Evolutionary conservation across 768 basidiomycete genomes (phyloP), one percentile per base, ranked within the genome.

Genomic region (Amanita inopinata): DNA sequence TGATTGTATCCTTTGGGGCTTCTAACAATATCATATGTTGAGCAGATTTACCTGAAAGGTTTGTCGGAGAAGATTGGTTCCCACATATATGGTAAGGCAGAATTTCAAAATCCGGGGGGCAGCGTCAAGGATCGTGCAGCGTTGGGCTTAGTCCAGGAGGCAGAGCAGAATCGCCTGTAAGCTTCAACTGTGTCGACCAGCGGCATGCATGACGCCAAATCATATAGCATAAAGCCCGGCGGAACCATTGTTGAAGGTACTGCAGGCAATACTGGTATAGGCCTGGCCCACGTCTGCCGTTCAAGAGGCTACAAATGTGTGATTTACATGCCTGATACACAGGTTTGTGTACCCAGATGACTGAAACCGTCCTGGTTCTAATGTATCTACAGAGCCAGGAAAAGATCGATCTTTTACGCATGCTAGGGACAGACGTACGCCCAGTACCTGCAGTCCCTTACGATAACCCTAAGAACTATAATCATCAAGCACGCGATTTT

Each of bases 91-190:
- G 93, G 87, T n/a, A 97, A 99, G 59, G 90, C 96, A 14, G 96
- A 99, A 63, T 93, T 96, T 57, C 92, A 96, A 65, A 97, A 97
- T 55, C 96, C 96, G 0, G 96, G 96, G 4, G 94, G 94, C 30
- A 92, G 88, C 49, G 89, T 99, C 51, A 99, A 99, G 64, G 96
- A 99, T 58, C 80, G 96, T 35, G 96, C 96, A 28, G 96, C 94
- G 1, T 72, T 96, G 11, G 91, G 88, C 22, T 72, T 99, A 39
- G 65, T 99, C 36, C 67, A 67, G 40, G 83, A 92, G 57, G 94
- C 94, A 3, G 94, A 98, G 63, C 70, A 79, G 54, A 73, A 74
- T 52, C 93, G 92, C 49, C 60, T 67, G 90, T 85, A 51, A 58
- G 82, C 73, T 22, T 20, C 43, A 5, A 36, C 33, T 34, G 30